phyloP scores from a whole-genome alignment of 495 filamentous ascomycete species.

The Hypoxylon subgilvum region DNA sequence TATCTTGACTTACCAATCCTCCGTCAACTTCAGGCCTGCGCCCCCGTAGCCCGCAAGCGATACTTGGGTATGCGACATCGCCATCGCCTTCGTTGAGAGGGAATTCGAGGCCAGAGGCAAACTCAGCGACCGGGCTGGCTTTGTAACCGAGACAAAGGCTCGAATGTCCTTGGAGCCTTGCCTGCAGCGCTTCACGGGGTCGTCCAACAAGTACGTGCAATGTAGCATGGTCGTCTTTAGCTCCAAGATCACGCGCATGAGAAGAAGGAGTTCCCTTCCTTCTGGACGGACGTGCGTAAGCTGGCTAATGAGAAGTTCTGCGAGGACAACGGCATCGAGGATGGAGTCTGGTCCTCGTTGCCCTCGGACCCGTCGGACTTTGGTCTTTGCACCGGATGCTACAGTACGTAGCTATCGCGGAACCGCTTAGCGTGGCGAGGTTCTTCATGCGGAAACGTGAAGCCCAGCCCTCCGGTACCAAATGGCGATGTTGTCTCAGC shows the following conservation, averaged over 20 bases:
- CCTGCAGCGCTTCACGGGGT: conserved; percentile 21
- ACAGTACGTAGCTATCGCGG: conserved; percentile 39
- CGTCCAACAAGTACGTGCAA: conserved; percentile 5
- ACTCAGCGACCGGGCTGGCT: conserved; percentile 42
- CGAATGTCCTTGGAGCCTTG: conserved; percentile 36
- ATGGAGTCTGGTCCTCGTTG: conserved; percentile 45
- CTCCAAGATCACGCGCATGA: conserved; percentile 39
- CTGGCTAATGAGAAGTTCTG: conserved; percentile 36
- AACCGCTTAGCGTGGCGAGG: conserved; percentile 35
- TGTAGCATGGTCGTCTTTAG: conserved; percentile 39
- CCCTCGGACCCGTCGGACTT: conserved; percentile 39
- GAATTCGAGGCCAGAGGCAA: conserved; percentile 37
- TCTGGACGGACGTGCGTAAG: conserved; percentile 39
- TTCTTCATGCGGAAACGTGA: conserved; percentile 35
- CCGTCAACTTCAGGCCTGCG: conserved; percentile 30
- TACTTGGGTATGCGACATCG: conserved; percentile 45
- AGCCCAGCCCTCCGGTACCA: conserved; percentile 12
- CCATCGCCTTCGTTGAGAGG: conserved; percentile 39
- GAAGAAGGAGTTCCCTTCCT: conserved; percentile 34
- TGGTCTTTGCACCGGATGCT: conserved; percentile 46
- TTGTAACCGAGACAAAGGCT: conserved; percentile 26
- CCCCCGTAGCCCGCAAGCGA: conserved; percentile 36
- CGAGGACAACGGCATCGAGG: conserved; percentile 42
- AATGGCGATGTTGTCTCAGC: conserved; percentile 33
- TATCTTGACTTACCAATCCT: conserved; percentile 40